These are phyloP conservation scores for Gelatoporia subvermispora DNA, from an alignment of 768 basidiomycete genomes.

Conservation along the genomic window DNA sequence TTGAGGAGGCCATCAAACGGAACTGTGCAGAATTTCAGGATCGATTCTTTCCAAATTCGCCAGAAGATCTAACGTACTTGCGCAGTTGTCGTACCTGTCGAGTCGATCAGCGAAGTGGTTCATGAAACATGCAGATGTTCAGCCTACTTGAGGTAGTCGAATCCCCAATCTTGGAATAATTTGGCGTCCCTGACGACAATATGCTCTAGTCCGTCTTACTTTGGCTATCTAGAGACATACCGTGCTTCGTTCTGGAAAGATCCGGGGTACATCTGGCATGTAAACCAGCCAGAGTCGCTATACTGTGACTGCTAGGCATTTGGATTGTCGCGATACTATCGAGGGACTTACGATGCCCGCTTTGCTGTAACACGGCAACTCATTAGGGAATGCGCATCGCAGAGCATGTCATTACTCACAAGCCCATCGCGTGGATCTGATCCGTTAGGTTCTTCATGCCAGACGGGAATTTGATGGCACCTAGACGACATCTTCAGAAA, in stretches of 20 bases:
- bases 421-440: constrained; percentile 48
- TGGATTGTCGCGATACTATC: background rate
- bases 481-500: constrained; percentile 24
- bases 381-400: background rate
- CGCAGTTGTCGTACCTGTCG: constrained; percentile 48
- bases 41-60: too few relatives aligned
- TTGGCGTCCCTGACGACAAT: constrained; percentile 42
- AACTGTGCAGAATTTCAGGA: constrained; percentile 7
- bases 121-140: background rate
- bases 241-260: constrained; percentile 60
- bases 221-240: constrained; percentile 19
- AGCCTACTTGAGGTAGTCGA: constrained; percentile 57
- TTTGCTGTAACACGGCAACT: too few relatives aligned
- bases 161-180: constrained; percentile 61
- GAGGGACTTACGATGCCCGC: constrained; percentile 50
- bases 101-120: background rate
- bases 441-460: constrained; percentile 57
- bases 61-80: too few relatives aligned
- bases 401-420: constrained; percentile 32
- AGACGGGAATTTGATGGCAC: constrained; percentile 45
- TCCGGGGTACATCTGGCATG: constrained; percentile 60
- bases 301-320: constrained; percentile 37
- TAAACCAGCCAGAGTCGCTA: constrained; percentile 66
- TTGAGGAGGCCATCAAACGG: constrained; percentile 9
- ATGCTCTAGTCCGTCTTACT: too few relatives aligned